Percentiles rank a stretch among this genome's conserved stretches.
Evolutionary conservation across 768 basidiomycete genomes (phyloP).

Genomic region (Calocybe cyanea): DNA sequence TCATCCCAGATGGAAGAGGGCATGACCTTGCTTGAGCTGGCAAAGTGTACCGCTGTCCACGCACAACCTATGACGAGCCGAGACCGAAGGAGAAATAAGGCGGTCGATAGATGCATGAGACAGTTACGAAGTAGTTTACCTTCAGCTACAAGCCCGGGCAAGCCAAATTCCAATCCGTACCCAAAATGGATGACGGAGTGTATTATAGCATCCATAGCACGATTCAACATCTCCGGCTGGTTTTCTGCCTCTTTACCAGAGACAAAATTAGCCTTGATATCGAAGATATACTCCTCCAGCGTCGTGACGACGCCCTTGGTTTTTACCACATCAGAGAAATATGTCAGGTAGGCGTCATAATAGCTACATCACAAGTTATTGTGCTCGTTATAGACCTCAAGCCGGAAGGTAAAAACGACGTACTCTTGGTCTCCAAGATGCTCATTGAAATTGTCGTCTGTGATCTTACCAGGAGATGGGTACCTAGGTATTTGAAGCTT

Average conservation of each 20-base stretch:
- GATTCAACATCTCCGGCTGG: conserved; percentile 40
- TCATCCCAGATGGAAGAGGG: no score
- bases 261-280: conserved; percentile 42
- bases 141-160: conserved; percentile 59
- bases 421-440: no score
- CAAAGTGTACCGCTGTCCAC: no score
- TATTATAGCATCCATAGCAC: no score
- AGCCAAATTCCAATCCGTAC: conserved; percentile 57
- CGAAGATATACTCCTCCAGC: conserved; percentile 58
- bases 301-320: conserved; percentile 34
- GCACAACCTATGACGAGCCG: no score
- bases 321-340: conserved; percentile 38
- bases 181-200: conserved; percentile 66
- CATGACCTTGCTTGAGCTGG: no score
- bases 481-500: conserved; percentile 33
- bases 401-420: neutral
- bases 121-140: conserved; percentile 41
- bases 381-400: neutral
- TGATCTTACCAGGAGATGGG: conserved; percentile 43
- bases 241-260: conserved; percentile 19
- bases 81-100: no score
- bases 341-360: conserved; percentile 50
- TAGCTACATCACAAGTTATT: conserved; percentile 27
- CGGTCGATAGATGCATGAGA: no score
- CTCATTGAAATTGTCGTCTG: conserved; percentile 42